A percentile compares a stretch with the other conserved stretches of the same genome.
These are phyloP conservation scores for Rhodotorula toruloides DNA, from an alignment of 768 basidiomycete species.

Conservation along the genomic window DNA sequence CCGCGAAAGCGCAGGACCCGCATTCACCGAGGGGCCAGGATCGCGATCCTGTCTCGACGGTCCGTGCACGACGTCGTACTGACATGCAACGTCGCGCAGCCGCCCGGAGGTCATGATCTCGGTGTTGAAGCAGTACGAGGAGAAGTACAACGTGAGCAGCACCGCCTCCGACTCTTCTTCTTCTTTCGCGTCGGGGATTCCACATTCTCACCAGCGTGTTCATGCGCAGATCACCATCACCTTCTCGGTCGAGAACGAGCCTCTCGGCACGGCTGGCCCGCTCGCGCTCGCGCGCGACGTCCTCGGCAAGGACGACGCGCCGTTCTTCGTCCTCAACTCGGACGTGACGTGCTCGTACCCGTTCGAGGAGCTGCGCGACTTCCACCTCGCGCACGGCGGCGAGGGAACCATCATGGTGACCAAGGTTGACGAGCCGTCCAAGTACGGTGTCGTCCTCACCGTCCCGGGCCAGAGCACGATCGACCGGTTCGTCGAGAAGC, in stretches of 20 bases:
- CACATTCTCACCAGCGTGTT: slow-evolving; percentile 14
- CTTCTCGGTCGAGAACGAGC: slow-evolving; percentile 53
- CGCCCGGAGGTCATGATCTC: slow-evolving; percentile 54
- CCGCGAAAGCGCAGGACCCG: not conserved
- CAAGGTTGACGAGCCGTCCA: slow-evolving; percentile 53
- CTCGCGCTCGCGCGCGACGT: slow-evolving; percentile 51
- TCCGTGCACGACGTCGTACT: too few species aligned
- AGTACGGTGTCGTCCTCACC: slow-evolving; percentile 53
- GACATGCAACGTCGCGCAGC: slow-evolving; percentile 12
- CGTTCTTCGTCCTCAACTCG: slow-evolving; percentile 55
- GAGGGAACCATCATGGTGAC: slow-evolving; percentile 54
- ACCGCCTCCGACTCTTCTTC: too few species aligned
- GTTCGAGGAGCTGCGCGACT: slow-evolving; percentile 52
- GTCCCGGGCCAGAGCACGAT: slow-evolving; percentile 50
- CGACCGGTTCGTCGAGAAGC: slow-evolving; percentile 54
- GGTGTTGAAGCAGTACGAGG: slow-evolving; percentile 51
- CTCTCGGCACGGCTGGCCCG: slow-evolving; percentile 53
- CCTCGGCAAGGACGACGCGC: slow-evolving; percentile 52
- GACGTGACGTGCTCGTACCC: slow-evolving; percentile 54
- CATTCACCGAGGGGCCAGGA: not conserved
- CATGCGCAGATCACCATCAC: slow-evolving; percentile 48
- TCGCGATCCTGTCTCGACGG: not conserved
- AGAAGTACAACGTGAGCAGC: slow-evolving; percentile 47
- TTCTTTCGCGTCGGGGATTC: not conserved
- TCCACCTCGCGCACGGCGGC: slow-evolving; percentile 51